Percentiles rank a stretch among this genome's conserved stretches.
Evolutionary conservation across 2,329 filamentous ascomycete species (phyloP).

Genomic region (Pseudogymnoascus sp.): DNA sequence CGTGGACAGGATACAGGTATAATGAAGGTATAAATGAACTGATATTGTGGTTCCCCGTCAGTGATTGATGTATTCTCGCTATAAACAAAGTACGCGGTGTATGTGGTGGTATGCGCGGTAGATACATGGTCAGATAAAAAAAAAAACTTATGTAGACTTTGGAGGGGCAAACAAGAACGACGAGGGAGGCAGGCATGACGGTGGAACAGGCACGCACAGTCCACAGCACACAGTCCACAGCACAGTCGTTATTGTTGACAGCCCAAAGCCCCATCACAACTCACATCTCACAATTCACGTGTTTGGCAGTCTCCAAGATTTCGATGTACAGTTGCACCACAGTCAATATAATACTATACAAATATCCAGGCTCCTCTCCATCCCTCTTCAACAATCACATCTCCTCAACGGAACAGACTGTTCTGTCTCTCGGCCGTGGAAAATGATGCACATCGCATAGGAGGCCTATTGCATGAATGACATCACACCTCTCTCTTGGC

Average conservation of each 20-base stretch:
- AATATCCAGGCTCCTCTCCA: background rate
- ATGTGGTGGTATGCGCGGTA: background rate
- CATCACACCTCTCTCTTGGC: background rate
- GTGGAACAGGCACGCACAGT: background rate
- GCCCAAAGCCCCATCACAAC: background rate
- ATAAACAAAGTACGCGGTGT: background rate
- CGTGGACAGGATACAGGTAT: background rate
- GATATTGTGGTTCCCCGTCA: background rate
- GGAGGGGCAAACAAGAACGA: background rate
- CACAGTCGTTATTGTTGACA: background rate
- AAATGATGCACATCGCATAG: background rate
- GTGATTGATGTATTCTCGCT: background rate
- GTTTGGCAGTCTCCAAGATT: background rate
- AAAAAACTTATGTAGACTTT: background rate
- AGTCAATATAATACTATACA: background rate
- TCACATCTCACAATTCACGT: constrained; percentile 6
- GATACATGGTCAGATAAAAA: background rate
- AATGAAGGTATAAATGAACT: background rate
- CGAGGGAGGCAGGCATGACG: background rate
- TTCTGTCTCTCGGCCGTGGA: background rate
- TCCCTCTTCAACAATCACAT: background rate
- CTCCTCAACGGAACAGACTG: background rate
- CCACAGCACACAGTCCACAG: background rate
- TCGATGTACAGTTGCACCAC: background rate
- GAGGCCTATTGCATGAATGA: background rate